These are phyloP conservation scores for Cladosporium sphaerospermum DNA, from an alignment of 2,329 filamentous ascomycete genomes.

Conservation along the genomic window DNA sequence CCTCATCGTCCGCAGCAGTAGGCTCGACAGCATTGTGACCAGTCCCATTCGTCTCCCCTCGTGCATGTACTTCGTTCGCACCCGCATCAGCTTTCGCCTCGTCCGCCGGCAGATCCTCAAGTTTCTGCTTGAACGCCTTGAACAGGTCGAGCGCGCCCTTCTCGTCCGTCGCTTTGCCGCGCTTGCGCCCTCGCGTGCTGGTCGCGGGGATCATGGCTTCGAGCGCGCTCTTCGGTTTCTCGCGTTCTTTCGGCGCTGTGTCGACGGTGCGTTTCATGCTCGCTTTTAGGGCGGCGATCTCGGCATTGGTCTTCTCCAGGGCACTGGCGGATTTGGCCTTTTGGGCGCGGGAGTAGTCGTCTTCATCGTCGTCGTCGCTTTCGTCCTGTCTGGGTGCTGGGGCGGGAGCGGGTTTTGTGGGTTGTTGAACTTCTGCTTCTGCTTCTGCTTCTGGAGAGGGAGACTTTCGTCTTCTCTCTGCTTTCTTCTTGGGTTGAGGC, in stretches of 20 bases:
- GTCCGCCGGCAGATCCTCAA: slow-evolving; percentile 46
- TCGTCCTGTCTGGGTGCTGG: slow-evolving; percentile 1
- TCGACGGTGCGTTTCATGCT: slow-evolving; percentile 64
- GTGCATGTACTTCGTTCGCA: not conserved
- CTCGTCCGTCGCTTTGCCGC: slow-evolving; percentile 48
- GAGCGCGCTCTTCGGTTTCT: slow-evolving; percentile 60
- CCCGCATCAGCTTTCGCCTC: not conserved
- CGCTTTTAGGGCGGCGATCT: slow-evolving; percentile 73
- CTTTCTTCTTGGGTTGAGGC: slow-evolving; percentile 17
- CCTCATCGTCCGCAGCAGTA: slow-evolving; percentile 48
- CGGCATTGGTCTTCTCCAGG: slow-evolving; percentile 67
- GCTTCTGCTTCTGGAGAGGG: slow-evolving; percentile 14
- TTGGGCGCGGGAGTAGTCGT: slow-evolving; percentile 15
- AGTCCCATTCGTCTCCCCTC: not conserved
- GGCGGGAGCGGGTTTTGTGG: not conserved
- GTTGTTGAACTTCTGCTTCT: slow-evolving; percentile 11
- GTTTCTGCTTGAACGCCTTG: slow-evolving; percentile 70
- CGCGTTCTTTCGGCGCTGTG: slow-evolving; percentile 35
- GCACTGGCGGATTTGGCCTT: slow-evolving; percentile 14
- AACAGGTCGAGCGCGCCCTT: slow-evolving; percentile 62
- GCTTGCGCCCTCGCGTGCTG: slow-evolving; percentile 64
- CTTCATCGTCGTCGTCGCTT: slow-evolving; percentile 19
- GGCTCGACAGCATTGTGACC: slow-evolving; percentile 1
- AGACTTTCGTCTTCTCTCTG: slow-evolving; percentile 12
- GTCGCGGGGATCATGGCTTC: slow-evolving; percentile 70